Evolutionary conservation across 164 flowering plant species (phyloP), one percentile per base, ranked within the genome.

Genomic region (Umbellularia californica): DNA sequence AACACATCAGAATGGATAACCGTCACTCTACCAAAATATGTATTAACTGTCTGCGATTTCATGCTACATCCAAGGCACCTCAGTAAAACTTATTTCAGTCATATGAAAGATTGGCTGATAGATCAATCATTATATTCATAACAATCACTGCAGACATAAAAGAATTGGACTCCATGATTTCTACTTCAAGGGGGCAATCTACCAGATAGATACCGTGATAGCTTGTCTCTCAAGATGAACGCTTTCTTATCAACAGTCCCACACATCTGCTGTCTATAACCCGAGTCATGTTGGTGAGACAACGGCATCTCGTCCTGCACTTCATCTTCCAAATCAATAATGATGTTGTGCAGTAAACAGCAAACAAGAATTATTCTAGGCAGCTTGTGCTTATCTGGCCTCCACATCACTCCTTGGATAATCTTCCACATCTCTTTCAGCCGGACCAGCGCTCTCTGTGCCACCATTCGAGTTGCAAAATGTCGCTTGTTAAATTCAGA

Each of bases 331-430:
- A 91, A 50, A 77, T 92, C 98, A 35, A 95, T 88, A n/a, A 87
- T 74, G 55, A 94, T 94, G 85, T 94, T 94, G 78, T 94, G 97
- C n/a, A 92, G 94, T 77, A 94, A 80, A 82, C 98, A 94, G 81
- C 97, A 92, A 2, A 88, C 98, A 5, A 91, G 86, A 30, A 95
- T 88, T 52, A 92, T 84, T 80, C 98, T 90, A 2, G 98, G 97
- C 68, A 95, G 79, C 77, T 79, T 89, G 66, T 90, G 84, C 82
- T 85, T 92, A 83, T 94, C 98, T 0, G 98, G 98, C 74, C 95
- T 87, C 97, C 97, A 94, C 98, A 94, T 91, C 7, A 79, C 87
- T 35, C 94, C 95, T 19, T 85, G 85, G 62, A 95, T 83, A 74
- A 92, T 87, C 83, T 78, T 90, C 97, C 98, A 92, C 85, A 73